Evolutionary conservation across 2,329 filamentous ascomycete genomes (phyloP).

Genomic region (Fusarium cicatricum): DNA sequence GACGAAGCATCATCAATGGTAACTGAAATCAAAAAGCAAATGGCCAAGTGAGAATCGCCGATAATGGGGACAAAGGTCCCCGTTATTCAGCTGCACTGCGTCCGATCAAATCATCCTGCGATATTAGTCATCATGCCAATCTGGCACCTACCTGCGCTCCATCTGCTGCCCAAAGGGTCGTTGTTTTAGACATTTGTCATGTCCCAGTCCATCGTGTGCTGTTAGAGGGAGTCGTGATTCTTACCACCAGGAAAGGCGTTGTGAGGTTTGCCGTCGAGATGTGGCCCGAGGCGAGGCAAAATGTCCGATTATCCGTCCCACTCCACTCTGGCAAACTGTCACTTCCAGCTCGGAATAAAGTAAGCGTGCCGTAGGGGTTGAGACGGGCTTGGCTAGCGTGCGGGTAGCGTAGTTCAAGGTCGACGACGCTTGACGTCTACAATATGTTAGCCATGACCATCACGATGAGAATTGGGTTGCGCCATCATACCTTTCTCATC

Average conservation of each 20-base stretch:
- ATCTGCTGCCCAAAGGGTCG: background rate
- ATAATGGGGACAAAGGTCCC: background rate
- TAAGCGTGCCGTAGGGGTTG: slow-evolving; percentile 8
- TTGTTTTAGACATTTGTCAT: background rate
- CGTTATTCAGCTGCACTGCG: slow-evolving; percentile 1
- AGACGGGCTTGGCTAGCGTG: slow-evolving; percentile 30
- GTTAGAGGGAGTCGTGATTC: slow-evolving; percentile 22
- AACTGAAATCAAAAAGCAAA: slow-evolving; percentile 18
- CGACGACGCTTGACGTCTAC: slow-evolving; percentile 62
- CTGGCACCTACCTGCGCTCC: slow-evolving; percentile 27
- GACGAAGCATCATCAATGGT: slow-evolving; percentile 31
- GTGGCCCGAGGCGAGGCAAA: background rate
- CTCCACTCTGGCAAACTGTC: slow-evolving; percentile 16
- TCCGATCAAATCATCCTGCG: slow-evolving; percentile 25
- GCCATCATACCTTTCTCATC: slow-evolving; percentile 45
- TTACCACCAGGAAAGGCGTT: slow-evolving; percentile 35
- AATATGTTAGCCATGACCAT: slow-evolving; percentile 42
- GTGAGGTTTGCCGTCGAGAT: slow-evolving; percentile 5
- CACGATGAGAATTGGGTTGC: background rate
- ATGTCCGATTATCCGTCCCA: background rate
- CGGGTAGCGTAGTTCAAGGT: slow-evolving; percentile 38
- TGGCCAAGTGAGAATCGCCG: background rate
- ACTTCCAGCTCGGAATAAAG: slow-evolving; percentile 14
- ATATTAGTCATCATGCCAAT: slow-evolving; percentile 26
- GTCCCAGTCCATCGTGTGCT: slow-evolving; percentile 3